Base-by-base conservation (phyloP, 2,329 filamentous ascomycete species). In the Xylariaceae sp. region DNA sequence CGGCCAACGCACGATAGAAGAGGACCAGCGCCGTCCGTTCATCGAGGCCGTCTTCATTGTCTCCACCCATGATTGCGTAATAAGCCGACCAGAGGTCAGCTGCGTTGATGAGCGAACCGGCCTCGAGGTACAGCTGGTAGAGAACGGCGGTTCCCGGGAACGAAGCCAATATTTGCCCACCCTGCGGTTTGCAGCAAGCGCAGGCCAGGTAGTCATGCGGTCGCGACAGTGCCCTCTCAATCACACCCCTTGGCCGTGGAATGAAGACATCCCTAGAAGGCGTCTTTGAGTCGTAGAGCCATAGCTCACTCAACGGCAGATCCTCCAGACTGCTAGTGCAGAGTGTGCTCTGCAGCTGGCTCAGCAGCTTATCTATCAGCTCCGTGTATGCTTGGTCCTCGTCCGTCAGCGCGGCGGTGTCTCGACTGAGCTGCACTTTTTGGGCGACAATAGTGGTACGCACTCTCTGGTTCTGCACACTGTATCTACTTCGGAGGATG, bases 1-100 rank as follows among this genome's bases (percentile, higher is more conserved):
- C 92, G 1, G 90, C 86, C 42, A 96, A 59, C 5, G 76, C 84
- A 40, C 79, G 74, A 58, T 95, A 95, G 60, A 96, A 98, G 38
- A 84, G 63, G 26, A 87, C 77, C 60, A 87, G 68, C 6, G 69
- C 71, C 29, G 67, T 69, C 43, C 74, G 64, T 55, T 79, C 74
- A 30, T 70, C 64, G 6, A 62, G 47, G 4, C 54, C 65, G 31
- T 54, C 54, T 8, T 64, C 60, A 13, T 67, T 65, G 9, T 58
- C 59, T 5, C 56, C 54, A 5, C 72, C 67, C 14, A 83, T 63
- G 19, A 83, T 71, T 12, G 74, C 73, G 44, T 73, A 70, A 56
- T 87, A 93, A 3, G 86, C 83, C 10, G 76, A 72, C 83, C 83
- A 89, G 29, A 92, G 56, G 60, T 93, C 86, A 19, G 76, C 80